A percentile compares a stretch with the other conserved stretches of the same genome.
Evolutionary conservation across 768 basidiomycete genomes (phyloP).

Genomic region (Kwoniella shandongensis): DNA sequence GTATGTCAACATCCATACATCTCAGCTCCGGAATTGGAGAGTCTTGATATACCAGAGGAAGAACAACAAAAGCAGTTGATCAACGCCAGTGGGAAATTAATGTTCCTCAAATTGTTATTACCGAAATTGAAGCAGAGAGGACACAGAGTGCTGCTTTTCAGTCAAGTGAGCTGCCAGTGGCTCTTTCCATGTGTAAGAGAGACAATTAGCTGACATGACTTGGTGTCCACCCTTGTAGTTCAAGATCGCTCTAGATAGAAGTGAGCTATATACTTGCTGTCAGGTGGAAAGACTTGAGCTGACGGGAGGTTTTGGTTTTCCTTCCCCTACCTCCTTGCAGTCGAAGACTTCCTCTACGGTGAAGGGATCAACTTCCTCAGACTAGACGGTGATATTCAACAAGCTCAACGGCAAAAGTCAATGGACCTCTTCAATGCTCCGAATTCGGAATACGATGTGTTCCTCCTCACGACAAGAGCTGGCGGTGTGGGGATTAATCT

Average conservation of each 20-base stretch:
- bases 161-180: slow-evolving; percentile 63
- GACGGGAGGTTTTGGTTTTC: background rate
- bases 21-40: slow-evolving; percentile 75
- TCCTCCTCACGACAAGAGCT: slow-evolving; percentile 85
- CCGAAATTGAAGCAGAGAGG: slow-evolving; percentile 81
- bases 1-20: slow-evolving; percentile 81
- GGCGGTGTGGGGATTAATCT: slow-evolving; percentile 85
- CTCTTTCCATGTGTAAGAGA: background rate
- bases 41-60: slow-evolving; percentile 59
- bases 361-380: slow-evolving; percentile 78
- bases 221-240: slow-evolving; percentile 60
- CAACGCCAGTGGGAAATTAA: slow-evolving; percentile 80
- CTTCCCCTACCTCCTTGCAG: slow-evolving; percentile 19
- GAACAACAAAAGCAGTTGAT: slow-evolving; percentile 78
- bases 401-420: slow-evolving; percentile 79
- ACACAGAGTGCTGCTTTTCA: slow-evolving; percentile 87
- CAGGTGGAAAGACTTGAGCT: background rate
- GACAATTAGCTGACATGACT: slow-evolving; percentile 2
- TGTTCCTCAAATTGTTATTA: slow-evolving; percentile 70
- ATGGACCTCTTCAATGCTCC: slow-evolving; percentile 94
- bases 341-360: slow-evolving; percentile 83
- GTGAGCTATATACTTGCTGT: slow-evolving; percentile 27
- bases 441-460: slow-evolving; percentile 84
- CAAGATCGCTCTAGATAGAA: slow-evolving; percentile 76
- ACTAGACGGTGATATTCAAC: slow-evolving; percentile 84